phyloP scores from a whole-genome alignment of 345 rosid species.

The Arabis alpina region DNA sequence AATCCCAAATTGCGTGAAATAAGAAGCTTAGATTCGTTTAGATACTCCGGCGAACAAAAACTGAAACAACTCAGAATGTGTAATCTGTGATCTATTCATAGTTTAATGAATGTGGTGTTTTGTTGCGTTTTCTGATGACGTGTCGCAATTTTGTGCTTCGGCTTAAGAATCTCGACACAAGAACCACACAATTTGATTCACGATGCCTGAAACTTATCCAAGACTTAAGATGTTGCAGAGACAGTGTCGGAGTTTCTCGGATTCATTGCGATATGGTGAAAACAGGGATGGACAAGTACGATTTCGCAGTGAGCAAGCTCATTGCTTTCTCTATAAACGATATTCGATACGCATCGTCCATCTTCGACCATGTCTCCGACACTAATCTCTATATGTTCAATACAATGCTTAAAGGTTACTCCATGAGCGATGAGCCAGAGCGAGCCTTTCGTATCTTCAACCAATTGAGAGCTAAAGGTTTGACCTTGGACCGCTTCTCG shows the following conservation, averaged over 20 bases:
- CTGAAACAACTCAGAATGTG: too few relatives aligned
- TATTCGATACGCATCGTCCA: slow-evolving; percentile 57
- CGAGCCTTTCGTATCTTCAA: slow-evolving; percentile 58
- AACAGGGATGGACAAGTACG: slow-evolving; percentile 55
- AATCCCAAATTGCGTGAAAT: too few relatives aligned
- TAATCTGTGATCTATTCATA: too few relatives aligned
- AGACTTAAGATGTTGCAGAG: slow-evolving; percentile 48
- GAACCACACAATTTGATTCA: too few relatives aligned
- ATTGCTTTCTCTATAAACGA: slow-evolving; percentile 57
- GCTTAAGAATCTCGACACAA: slow-evolving; percentile 24
- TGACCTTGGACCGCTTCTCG: slow-evolving; percentile 62
- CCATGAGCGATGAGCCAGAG: slow-evolving; percentile 52
- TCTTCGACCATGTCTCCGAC: slow-evolving; percentile 49
- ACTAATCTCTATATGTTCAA: slow-evolving; percentile 71
- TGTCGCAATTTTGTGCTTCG: slow-evolving; percentile 26
- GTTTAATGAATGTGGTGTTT: too few relatives aligned
- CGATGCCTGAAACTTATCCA: slow-evolving; percentile 37
- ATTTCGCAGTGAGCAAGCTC: slow-evolving; percentile 64
- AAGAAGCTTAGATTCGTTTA: too few relatives aligned
- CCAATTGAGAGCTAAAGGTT: slow-evolving; percentile 53
- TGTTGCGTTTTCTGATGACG: slow-evolving; percentile 41
- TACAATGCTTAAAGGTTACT: slow-evolving; percentile 61
- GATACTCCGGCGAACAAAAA: too few relatives aligned
- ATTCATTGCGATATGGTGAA: slow-evolving; percentile 62
- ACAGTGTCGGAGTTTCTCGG: slow-evolving; percentile 49